These are phyloP conservation scores for Craspedostauros australis DNA, from an alignment of 108 stramenopile species.

Conservation along the genomic window DNA sequence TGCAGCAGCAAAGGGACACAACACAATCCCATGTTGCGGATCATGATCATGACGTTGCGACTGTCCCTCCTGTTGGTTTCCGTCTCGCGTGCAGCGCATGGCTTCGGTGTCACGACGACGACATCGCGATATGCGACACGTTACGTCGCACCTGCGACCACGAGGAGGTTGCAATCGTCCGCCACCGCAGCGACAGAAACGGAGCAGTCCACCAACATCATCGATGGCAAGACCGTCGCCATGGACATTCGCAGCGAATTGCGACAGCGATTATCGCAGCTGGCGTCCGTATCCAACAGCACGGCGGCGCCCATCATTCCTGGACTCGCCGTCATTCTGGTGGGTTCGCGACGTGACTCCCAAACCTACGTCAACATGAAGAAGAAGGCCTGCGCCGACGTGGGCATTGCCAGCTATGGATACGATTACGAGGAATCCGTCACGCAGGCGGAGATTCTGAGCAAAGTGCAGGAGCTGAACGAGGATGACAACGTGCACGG, in stretches of 20 bases:
- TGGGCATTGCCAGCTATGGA: slow-evolving; percentile 73
- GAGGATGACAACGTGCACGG: slow-evolving; percentile 82
- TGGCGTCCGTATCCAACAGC: not conserved
- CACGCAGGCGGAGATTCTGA: slow-evolving; percentile 75
- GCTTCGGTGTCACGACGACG: too few species aligned
- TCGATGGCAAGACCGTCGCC: slow-evolving; percentile 83
- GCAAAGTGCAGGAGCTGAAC: slow-evolving; percentile 70
- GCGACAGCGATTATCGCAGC: slow-evolving; percentile 10
- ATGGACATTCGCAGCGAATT: slow-evolving; percentile 62
- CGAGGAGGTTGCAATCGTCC: not conserved
- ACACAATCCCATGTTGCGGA: too few species aligned
- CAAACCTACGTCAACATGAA: slow-evolving; percentile 98
- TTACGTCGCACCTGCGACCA: too few species aligned
- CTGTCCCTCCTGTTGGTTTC: too few species aligned
- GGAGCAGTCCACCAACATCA: slow-evolving; percentile 31
- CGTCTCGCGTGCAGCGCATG: too few species aligned
- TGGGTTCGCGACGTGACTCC: slow-evolving; percentile 86
- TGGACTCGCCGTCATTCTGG: slow-evolving; percentile 93
- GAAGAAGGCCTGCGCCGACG: slow-evolving; percentile 90
- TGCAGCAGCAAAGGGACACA: too few species aligned
- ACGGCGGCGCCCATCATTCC: slow-evolving; percentile 30
- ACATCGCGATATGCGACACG: too few species aligned
- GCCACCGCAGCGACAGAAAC: too few species aligned
- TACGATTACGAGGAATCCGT: slow-evolving; percentile 74
- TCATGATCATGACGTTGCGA: too few species aligned